A percentile compares a stretch with the other conserved stretches of the same genome.
Evolutionary conservation across 495 filamentous ascomycete species (phyloP).

Genomic region (Penicillium waksmanii): DNA sequence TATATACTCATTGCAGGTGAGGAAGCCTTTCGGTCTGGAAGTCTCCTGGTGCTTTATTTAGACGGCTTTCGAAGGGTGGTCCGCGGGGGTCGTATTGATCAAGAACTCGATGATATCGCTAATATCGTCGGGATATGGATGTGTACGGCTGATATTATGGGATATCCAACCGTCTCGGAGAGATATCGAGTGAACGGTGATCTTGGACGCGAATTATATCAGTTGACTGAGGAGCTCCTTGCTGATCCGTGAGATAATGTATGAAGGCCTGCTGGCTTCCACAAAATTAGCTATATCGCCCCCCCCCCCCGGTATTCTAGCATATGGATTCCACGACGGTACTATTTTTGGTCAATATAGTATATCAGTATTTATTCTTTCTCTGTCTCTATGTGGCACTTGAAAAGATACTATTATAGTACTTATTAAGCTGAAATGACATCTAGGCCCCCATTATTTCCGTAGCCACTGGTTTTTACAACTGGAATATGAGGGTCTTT

Average conservation of each 20-base stretch:
- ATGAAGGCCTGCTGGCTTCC: too few relatives aligned
- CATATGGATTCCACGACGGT: too few relatives aligned
- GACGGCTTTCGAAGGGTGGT: constrained; percentile 12
- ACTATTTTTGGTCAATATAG: too few relatives aligned
- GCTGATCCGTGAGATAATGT: background rate
- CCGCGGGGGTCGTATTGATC: constrained; percentile 13
- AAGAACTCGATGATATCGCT: constrained; percentile 5
- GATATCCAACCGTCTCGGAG: constrained; percentile 9
- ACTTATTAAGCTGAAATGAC: too few relatives aligned
- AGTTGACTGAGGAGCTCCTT: constrained; percentile 11
- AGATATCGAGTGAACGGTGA: constrained; percentile 15
- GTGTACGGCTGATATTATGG: constrained; percentile 4
- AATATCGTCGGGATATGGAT: constrained; percentile 10
- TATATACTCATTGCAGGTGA: constrained; percentile 14
- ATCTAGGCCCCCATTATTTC: too few relatives aligned
- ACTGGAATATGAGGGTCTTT: too few relatives aligned
- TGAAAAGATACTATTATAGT: too few relatives aligned
- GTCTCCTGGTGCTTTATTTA: constrained; percentile 12
- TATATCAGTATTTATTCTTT: too few relatives aligned
- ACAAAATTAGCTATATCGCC: too few relatives aligned
- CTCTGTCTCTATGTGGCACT: too few relatives aligned
- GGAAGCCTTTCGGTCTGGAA: constrained; percentile 12
- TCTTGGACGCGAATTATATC: constrained; percentile 12
- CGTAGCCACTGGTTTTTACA: too few relatives aligned
- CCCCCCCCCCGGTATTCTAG: too few relatives aligned